These are phyloP conservation scores for Emergomyces pasteurianus DNA, from an alignment of 2,329 filamentous ascomycete species.

Conservation along the genomic window DNA sequence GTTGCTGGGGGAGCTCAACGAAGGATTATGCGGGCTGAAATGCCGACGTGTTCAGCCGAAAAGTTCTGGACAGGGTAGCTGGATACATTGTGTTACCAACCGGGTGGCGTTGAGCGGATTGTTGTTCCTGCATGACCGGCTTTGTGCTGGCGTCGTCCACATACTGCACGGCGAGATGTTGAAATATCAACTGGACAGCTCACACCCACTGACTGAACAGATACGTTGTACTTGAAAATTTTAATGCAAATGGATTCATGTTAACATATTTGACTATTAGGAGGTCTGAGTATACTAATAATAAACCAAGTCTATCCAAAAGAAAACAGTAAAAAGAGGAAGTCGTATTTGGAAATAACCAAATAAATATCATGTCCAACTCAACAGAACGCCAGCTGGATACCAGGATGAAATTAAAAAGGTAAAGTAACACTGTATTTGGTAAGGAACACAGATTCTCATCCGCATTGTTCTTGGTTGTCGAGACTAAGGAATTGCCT, in stretches of 20 bases:
- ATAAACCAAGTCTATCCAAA: background rate
- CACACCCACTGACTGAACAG: too few relatives aligned
- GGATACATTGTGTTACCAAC: background rate
- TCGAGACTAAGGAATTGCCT: background rate
- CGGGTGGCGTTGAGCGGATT: background rate
- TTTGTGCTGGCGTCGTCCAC: background rate
- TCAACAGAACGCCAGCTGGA: slow-evolving; percentile 2
- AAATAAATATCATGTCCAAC: background rate
- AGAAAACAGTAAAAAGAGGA: background rate
- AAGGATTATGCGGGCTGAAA: background rate
- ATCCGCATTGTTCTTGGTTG: background rate
- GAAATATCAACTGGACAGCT: too few relatives aligned
- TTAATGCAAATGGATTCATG: background rate
- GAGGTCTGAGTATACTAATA: background rate
- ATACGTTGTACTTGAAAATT: background rate
- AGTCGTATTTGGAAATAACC: background rate
- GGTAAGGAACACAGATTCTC: background rate
- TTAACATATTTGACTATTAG: background rate
- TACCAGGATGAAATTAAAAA: slow-evolving; percentile 1
- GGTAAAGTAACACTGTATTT: background rate
- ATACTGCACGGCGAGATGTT: too few relatives aligned
- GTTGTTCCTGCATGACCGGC: background rate
- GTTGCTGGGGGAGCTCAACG: background rate
- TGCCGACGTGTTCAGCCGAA: background rate
- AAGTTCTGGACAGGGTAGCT: background rate